Conservation (phyloP, 2,329 filamentous ascomycete genomes). For the Penicillium paneum region DNA sequence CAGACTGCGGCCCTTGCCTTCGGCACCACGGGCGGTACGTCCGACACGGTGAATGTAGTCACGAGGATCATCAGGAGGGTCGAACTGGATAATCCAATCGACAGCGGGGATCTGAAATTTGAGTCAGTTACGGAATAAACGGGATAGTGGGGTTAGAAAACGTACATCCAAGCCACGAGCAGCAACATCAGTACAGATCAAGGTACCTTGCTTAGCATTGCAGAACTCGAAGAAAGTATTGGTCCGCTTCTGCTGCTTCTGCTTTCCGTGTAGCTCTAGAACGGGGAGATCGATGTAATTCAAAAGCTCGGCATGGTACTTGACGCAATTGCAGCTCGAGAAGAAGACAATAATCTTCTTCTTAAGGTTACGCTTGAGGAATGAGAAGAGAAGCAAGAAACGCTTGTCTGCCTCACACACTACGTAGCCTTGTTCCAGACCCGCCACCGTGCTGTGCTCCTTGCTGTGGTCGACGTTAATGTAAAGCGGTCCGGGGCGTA, state of each 20-base stretch:
- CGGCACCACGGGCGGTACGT: conserved; percentile 81
- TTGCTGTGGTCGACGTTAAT: conserved; percentile 94
- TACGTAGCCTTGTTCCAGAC: conserved; percentile 93
- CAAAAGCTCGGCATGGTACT: conserved; percentile 91
- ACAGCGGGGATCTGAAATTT: conserved; percentile 69
- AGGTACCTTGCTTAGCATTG: conserved; percentile 76
- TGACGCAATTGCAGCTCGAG: conserved; percentile 86
- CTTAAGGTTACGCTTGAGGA: conserved; percentile 85
- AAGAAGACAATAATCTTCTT: conserved; percentile 99
- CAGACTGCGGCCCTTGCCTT: conserved; percentile 79
- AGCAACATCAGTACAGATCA: conserved; percentile 96
- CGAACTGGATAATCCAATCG: conserved; percentile 95
- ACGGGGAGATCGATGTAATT: conserved; percentile 97
- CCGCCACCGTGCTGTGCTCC: conserved; percentile 87
- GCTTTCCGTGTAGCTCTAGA: conserved; percentile 84
- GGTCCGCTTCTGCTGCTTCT: conserved; percentile 98
- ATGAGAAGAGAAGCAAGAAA: conserved; percentile 90
- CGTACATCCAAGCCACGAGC: conserved; percentile 76
- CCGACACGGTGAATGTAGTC: conserved; percentile 96
- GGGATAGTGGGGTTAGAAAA: neutral
- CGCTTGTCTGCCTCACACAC: conserved; percentile 90
- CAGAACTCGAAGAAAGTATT: conserved; percentile 98
- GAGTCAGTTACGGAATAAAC: neutral
- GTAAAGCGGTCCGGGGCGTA: conserved; percentile 86
- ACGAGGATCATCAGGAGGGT: conserved; percentile 84